Percentiles rank a stretch among this genome's conserved stretches.
phyloP scores from a whole-genome alignment of 169 alveolate species.

The Plasmodium knowlesi region DNA sequence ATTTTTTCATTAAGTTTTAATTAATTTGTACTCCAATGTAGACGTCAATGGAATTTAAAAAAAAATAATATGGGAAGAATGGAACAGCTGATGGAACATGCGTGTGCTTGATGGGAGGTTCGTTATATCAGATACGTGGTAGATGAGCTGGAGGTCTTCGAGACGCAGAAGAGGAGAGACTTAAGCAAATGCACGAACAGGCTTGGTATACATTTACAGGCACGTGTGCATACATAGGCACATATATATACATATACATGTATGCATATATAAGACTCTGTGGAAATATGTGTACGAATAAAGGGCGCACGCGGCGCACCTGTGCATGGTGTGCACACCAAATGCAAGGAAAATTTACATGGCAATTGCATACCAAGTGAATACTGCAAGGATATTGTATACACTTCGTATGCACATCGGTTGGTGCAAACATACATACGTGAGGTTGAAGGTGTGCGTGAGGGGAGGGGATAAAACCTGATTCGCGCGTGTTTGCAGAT shows the following conservation, averaged over 20 bases:
- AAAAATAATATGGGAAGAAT: constrained; percentile 22
- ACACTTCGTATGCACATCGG: neutral
- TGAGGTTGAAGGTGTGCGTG: neutral
- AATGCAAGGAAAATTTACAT: neutral
- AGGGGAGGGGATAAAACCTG: neutral
- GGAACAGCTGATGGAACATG: neutral
- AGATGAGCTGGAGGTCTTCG: neutral
- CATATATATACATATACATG: neutral
- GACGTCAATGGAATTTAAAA: constrained; percentile 50
- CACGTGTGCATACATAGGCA: neutral
- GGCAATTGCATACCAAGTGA: neutral
- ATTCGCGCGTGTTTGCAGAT: constrained; percentile 8
- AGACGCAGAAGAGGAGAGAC: neutral
- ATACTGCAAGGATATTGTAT: neutral
- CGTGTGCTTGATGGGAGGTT: neutral
- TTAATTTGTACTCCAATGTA: constrained; percentile 74
- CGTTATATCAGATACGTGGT: neutral
- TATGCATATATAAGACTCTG: neutral
- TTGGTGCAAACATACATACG: neutral
- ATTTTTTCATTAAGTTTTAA: constrained; percentile 48
- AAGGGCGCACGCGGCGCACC: neutral
- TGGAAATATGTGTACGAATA: neutral
- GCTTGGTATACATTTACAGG: neutral
- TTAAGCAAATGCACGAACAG: neutral
- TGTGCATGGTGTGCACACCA: constrained; percentile 2